These are phyloP conservation scores for Aspergillus conjunctus DNA, from an alignment of 495 filamentous ascomycete genomes.

Conservation along the genomic window DNA sequence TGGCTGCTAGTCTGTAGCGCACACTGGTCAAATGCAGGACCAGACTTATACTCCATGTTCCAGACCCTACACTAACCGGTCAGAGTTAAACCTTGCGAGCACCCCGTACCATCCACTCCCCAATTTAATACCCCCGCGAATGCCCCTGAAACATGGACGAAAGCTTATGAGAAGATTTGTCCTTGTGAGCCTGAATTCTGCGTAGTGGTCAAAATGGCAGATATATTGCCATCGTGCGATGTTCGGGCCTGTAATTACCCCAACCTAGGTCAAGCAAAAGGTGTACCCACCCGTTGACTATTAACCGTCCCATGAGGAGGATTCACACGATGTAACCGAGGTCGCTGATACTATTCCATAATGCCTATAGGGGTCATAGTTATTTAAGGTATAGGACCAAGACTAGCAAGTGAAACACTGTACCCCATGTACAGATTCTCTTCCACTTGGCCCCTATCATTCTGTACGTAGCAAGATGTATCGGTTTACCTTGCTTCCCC, in stretches of 20 bases:
- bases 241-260: neutral
- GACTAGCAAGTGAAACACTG: neutral
- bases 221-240: neutral
- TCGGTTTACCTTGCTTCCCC: neutral
- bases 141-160: neutral
- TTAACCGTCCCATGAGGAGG: neutral
- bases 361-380: neutral
- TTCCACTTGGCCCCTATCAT: neutral
- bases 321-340: neutral
- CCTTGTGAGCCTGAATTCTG: neutral
- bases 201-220: neutral
- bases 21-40: neutral
- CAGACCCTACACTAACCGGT: neutral
- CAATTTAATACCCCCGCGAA: neutral
- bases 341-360: neutral
- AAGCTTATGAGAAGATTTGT: neutral
- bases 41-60: neutral
- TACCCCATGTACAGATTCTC: neutral
- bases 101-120: neutral
- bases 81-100: neutral
- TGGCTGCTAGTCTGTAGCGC: neutral
- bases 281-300: neutral
- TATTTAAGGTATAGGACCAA: neutral
- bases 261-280: neutral
- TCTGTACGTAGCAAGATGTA: neutral